Percentiles rank a stretch among this genome's conserved stretches.
phyloP scores from a whole-genome alignment of 495 filamentous ascomycete genomes.

The Bathelium albidoporum region DNA sequence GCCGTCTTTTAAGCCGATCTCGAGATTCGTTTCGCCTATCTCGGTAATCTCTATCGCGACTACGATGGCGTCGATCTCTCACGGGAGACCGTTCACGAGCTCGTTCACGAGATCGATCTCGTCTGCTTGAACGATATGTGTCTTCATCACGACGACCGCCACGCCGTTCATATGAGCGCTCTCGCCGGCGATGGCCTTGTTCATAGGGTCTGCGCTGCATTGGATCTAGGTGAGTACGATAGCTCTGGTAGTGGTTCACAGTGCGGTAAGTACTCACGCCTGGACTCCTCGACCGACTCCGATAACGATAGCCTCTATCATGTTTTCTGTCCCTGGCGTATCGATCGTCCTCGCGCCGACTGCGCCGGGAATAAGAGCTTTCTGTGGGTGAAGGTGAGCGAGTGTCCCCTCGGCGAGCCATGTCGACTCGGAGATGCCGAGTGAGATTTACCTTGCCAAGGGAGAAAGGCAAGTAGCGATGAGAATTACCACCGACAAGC shows the following conservation, averaged over 20 bases:
- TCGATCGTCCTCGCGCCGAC: slow-evolving; percentile 10
- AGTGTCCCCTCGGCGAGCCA: slow-evolving; percentile 6
- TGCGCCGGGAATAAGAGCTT: slow-evolving; percentile 12
- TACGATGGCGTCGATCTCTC: slow-evolving; percentile 17
- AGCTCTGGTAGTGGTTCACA: background rate
- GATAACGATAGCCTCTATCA: slow-evolving; percentile 7
- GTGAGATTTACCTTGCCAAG: slow-evolving; percentile 1
- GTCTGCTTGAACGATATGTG: slow-evolving; percentile 8
- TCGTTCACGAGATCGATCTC: slow-evolving; percentile 14
- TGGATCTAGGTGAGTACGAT: background rate
- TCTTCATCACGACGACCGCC: slow-evolving; percentile 7
- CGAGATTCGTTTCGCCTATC: slow-evolving; percentile 9
- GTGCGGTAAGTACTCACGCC: background rate
- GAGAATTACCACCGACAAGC: background rate
- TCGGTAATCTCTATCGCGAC: slow-evolving; percentile 16
- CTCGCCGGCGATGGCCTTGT: slow-evolving; percentile 11
- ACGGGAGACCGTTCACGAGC: slow-evolving; percentile 5
- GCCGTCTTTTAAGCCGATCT: background rate
- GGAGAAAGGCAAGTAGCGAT: background rate
- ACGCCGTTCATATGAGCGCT: slow-evolving; percentile 16
- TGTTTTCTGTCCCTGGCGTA: background rate
- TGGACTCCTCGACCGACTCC: slow-evolving; percentile 5
- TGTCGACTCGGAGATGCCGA: background rate
- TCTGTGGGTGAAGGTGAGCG: slow-evolving; percentile 13
- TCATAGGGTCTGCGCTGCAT: slow-evolving; percentile 10